Conservation (phyloP, 176 grass and related monocot genomes). For the Elymus sibiricus region DNA sequence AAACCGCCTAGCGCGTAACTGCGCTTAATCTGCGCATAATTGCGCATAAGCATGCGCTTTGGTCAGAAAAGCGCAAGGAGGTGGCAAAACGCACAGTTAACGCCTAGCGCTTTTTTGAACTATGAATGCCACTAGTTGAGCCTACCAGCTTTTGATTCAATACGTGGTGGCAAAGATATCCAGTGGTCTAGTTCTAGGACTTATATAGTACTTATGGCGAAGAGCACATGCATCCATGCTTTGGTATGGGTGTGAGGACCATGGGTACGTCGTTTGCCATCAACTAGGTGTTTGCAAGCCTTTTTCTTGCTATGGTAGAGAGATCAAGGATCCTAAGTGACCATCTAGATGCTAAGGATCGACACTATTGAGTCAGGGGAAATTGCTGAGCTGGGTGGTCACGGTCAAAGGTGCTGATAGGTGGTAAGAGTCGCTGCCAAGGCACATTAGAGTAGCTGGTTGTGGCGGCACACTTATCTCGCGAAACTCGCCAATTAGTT, state of each 20-base stretch:
- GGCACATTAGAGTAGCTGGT: not conserved
- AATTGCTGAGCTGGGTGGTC: not conserved
- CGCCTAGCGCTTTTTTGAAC: too few relatives aligned
- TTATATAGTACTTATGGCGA: not conserved
- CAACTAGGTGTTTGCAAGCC: not conserved
- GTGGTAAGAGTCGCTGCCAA: not conserved
- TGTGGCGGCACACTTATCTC: not conserved
- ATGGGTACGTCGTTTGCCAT: not conserved
- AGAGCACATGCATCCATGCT: not conserved
- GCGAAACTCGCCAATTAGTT: not conserved
- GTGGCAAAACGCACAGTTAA: too few relatives aligned
- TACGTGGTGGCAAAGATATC: too few relatives aligned
- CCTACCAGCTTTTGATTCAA: not conserved
- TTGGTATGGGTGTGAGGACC: not conserved
- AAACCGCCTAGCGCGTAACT: too few relatives aligned
- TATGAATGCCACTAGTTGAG: not conserved
- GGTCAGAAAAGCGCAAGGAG: too few relatives aligned
- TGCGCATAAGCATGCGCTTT: too few relatives aligned
- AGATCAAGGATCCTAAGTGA: not conserved
- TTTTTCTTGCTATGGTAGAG: not conserved
- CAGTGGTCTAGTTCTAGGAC: too few relatives aligned
- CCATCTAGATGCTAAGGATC: not conserved
- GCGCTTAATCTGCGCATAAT: too few relatives aligned
- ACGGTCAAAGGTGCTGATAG: not conserved
- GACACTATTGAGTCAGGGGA: not conserved